These are phyloP conservation scores for Alternaria gaisen DNA, from an alignment of 2,329 filamentous ascomycete genomes.

Conservation along the genomic window DNA sequence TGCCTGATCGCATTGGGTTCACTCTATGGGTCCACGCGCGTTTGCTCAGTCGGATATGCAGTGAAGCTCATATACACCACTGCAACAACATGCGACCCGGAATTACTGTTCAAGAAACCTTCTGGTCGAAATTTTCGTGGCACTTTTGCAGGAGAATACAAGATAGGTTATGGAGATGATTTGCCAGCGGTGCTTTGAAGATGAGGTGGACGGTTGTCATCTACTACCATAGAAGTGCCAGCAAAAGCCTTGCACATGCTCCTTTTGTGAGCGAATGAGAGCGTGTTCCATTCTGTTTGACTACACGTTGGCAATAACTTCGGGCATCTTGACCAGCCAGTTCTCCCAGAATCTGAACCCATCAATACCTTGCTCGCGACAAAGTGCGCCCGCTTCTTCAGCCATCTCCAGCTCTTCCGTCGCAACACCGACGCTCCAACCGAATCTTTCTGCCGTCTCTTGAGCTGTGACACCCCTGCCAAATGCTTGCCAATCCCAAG, in stretches of 20 bases:
- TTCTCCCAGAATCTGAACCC: constrained; percentile 96
- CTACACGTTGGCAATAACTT: neutral
- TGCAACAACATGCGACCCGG: neutral
- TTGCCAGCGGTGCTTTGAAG: neutral
- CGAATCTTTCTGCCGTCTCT: constrained; percentile 87
- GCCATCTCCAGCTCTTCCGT: constrained; percentile 97
- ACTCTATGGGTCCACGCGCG: neutral
- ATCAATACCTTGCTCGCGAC: constrained; percentile 90
- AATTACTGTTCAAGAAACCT: neutral
- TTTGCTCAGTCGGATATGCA: neutral
- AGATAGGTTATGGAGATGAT: neutral
- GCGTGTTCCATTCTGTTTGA: neutral
- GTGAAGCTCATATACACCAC: neutral
- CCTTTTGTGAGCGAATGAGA: neutral
- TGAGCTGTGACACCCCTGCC: constrained; percentile 89
- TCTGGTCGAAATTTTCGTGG: neutral
- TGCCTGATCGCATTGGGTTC: constrained; percentile 11
- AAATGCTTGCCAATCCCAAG: constrained; percentile 80
- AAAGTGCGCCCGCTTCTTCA: constrained; percentile 86
- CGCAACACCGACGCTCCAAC: constrained; percentile 96
- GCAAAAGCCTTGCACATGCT: neutral
- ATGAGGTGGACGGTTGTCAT: neutral
- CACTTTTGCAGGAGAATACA: neutral
- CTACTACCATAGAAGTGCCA: neutral
- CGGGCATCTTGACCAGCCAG: constrained; percentile 45